These are phyloP conservation scores for Rhizoctonia solani DNA, from an alignment of 1,284 basidiomycete species.

Conservation along the genomic window DNA sequence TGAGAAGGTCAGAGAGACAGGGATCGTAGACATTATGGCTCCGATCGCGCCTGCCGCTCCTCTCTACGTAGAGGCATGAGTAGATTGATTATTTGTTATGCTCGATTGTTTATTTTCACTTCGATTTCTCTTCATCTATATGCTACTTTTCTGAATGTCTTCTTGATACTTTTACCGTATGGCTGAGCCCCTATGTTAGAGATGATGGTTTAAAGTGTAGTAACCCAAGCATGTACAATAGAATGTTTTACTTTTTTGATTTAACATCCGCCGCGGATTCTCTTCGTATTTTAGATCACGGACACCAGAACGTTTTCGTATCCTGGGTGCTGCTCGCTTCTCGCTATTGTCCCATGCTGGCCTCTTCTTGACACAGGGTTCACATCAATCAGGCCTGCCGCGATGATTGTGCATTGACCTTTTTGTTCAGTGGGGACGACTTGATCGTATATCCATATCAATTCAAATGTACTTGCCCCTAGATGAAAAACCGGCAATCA, in stretches of 20 bases:
- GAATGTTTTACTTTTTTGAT: background rate
- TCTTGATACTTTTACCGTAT: background rate
- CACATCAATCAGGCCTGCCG: background rate
- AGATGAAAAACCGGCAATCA: background rate
- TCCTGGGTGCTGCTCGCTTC: background rate
- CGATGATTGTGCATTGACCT: background rate
- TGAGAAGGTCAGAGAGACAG: slow-evolving; percentile 29
- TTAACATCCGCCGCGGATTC: background rate
- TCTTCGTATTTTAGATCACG: background rate
- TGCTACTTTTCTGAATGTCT: background rate
- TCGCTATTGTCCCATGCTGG: slow-evolving; percentile 8
- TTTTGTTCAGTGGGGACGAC: no score
- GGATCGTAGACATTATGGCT: slow-evolving; percentile 30
- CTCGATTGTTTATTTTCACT: background rate
- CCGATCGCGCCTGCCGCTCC: slow-evolving; percentile 27
- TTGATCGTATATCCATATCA: no score
- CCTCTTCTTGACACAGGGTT: background rate
- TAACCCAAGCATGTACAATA: background rate
- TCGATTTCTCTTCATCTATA: slow-evolving; percentile 4
- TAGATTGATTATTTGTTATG: background rate
- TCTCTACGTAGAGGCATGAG: slow-evolving; percentile 12
- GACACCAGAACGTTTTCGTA: background rate
- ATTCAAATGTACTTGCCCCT: background rate
- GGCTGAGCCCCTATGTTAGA: background rate
- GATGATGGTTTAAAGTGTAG: background rate